These are phyloP conservation scores for Phytophthora nicotianae DNA, from an alignment of 352 stramenopile genomes.

Conservation along the genomic window DNA sequence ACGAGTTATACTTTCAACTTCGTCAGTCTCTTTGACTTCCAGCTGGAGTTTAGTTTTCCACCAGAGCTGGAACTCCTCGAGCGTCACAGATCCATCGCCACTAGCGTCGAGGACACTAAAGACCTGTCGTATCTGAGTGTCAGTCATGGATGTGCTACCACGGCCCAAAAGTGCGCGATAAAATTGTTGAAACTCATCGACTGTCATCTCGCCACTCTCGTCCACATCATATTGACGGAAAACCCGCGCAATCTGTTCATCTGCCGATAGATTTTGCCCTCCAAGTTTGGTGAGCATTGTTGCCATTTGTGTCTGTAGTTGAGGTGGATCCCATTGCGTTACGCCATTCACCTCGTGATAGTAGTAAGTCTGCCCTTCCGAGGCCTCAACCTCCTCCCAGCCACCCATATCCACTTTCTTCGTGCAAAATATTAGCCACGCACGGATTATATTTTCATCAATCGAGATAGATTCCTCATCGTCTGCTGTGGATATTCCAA, in stretches of 20 bases:
- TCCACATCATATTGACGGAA: conserved; percentile 77
- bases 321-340: conserved; percentile 75
- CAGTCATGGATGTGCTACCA: conserved; percentile 24
- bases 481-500: conserved; percentile 6
- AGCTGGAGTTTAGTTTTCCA: conserved; percentile 74
- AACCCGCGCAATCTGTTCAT: conserved; percentile 66
- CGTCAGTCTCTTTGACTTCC: conserved; percentile 51
- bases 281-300: conserved; percentile 56
- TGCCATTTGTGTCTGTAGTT: conserved; percentile 56
- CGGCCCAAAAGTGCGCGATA: conserved; percentile 58
- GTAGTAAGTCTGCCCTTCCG: conserved; percentile 54
- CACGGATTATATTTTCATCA: conserved; percentile 33
- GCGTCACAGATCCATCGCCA: conserved; percentile 63
- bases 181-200: conserved; percentile 60
- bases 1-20: conserved; percentile 32
- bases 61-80: conserved; percentile 81
- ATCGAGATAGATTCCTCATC: conserved; percentile 1
- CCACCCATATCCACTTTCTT: conserved; percentile 53
- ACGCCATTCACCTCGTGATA: conserved; percentile 60
- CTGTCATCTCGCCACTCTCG: conserved; percentile 63
- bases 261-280: conserved; percentile 28
- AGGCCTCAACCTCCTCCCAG: conserved; percentile 63
- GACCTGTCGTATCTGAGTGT: conserved; percentile 52
- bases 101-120: conserved; percentile 67
- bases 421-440: conserved; percentile 50